phyloP scores from a whole-genome alignment of 1,284 basidiomycete species.

The Somion occarium region DNA sequence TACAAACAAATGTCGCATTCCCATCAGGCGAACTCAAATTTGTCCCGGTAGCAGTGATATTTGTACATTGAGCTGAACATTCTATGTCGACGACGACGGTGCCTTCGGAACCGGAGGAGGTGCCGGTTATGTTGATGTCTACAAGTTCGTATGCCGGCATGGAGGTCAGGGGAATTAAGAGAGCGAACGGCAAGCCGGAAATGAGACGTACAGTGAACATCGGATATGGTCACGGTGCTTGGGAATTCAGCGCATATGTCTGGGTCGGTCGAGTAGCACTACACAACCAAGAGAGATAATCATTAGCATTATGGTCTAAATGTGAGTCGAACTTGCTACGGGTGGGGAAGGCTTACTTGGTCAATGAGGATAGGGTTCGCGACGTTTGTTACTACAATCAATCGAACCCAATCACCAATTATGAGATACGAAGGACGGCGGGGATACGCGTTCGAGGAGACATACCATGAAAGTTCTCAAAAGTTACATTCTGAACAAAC shows the following conservation, averaged over 20 bases:
- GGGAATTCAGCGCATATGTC: slow-evolving; percentile 45
- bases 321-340: not conserved
- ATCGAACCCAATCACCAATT: not conserved
- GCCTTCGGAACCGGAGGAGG: slow-evolving; percentile 32
- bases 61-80: slow-evolving; percentile 33
- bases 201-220: slow-evolving; percentile 31
- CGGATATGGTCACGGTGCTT: slow-evolving; percentile 42
- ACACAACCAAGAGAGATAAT: too few species aligned
- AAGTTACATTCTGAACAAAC: slow-evolving; percentile 55
- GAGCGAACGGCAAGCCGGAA: not conserved
- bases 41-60: slow-evolving; percentile 33
- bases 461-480: slow-evolving; percentile 36
- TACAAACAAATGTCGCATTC: slow-evolving; percentile 36
- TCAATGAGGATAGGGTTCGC: slow-evolving; percentile 54
- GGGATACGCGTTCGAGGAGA: too few species aligned
- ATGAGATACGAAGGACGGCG: too few species aligned
- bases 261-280: slow-evolving; percentile 52
- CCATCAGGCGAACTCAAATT: slow-evolving; percentile 27
- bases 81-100: slow-evolving; percentile 34
- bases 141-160: not conserved
- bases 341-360: slow-evolving; percentile 30
- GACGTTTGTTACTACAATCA: slow-evolving; percentile 37
- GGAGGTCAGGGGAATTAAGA: not conserved
- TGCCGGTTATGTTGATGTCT: slow-evolving; percentile 35
- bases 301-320: not conserved